These are phyloP conservation scores for Trichoderma arundinaceum DNA, from an alignment of 2,329 filamentous ascomycete genomes.

Conservation along the genomic window DNA sequence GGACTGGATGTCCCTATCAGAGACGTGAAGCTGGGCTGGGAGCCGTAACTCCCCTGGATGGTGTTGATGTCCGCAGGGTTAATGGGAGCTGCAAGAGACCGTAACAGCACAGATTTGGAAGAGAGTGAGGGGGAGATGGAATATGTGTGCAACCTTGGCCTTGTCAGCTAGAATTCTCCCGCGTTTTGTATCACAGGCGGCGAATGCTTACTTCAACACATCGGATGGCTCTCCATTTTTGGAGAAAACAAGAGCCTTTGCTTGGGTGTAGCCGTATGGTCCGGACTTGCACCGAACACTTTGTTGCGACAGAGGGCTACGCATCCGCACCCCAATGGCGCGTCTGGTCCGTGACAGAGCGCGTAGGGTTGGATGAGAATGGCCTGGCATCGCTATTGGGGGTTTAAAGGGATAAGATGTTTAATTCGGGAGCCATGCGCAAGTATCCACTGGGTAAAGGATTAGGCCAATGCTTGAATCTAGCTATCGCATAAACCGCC, in stretches of 20 bases:
- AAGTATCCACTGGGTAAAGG: background rate
- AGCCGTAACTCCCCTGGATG: conserved; percentile 94
- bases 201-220: conserved; percentile 61
- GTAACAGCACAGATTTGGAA: conserved; percentile 70
- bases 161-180: background rate
- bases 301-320: conserved; percentile 36
- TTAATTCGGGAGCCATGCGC: background rate
- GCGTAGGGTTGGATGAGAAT: background rate
- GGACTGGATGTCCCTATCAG: conserved; percentile 77
- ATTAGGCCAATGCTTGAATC: background rate
- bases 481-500: background rate
- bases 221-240: conserved; percentile 76
- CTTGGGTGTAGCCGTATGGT: conserved; percentile 81
- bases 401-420: background rate
- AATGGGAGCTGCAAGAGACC: conserved; percentile 87
- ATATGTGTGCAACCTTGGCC: conserved; percentile 68
- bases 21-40: conserved; percentile 77
- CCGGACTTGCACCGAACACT: conserved; percentile 59
- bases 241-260: conserved; percentile 79
- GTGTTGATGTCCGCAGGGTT: conserved; percentile 99
- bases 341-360: conserved; percentile 7
- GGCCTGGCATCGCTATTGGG: conserved; percentile 1
- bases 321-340: background rate
- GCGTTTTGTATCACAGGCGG: background rate
- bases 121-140: conserved; percentile 79